Conservation (phyloP, 2,329 filamentous ascomycete genomes). For the Setomelanomma holmii region DNA sequence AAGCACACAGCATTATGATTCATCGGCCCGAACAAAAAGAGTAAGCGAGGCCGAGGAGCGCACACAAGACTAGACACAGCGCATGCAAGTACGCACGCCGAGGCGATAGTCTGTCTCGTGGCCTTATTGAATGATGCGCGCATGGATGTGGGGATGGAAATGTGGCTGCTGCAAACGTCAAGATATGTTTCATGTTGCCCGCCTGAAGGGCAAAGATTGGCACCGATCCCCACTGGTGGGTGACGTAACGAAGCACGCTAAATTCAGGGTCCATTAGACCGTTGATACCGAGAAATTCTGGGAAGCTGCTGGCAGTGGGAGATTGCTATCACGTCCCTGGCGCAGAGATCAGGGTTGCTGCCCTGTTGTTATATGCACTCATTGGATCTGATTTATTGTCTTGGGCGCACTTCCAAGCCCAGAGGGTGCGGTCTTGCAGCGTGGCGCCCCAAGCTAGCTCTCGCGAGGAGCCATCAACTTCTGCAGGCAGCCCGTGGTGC, state of each 20-base stretch:
- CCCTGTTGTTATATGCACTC: slow-evolving; percentile 8
- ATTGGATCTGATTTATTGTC: slow-evolving; percentile 8
- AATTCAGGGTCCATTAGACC: slow-evolving; percentile 18
- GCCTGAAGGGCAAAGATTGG: slow-evolving; percentile 12
- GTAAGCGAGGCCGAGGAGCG: background rate
- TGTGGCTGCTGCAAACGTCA: slow-evolving; percentile 22
- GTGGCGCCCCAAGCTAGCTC: slow-evolving; percentile 22
- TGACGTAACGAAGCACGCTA: slow-evolving; percentile 30
- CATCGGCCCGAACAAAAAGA: slow-evolving; percentile 2
- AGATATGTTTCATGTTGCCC: slow-evolving; percentile 24
- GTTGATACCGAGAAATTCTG: slow-evolving; percentile 11
- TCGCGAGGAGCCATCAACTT: background rate
- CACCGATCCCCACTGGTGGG: slow-evolving; percentile 7
- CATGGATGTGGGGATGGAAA: slow-evolving; percentile 5
- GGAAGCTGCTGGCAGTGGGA: slow-evolving; percentile 4
- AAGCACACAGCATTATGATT: slow-evolving; percentile 2
- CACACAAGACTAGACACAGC: background rate
- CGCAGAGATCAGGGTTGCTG: slow-evolving; percentile 13
- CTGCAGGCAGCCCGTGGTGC: background rate
- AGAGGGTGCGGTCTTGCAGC: slow-evolving; percentile 14
- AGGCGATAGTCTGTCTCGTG: slow-evolving; percentile 20
- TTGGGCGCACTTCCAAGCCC: slow-evolving; percentile 16
- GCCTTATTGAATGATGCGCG: slow-evolving; percentile 20
- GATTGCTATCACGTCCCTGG: slow-evolving; percentile 3
- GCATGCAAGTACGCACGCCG: slow-evolving; percentile 20